Evolutionary conservation across 768 basidiomycete species (phyloP), one percentile per base, ranked within the genome.

Genomic region (Mycena galopus): DNA sequence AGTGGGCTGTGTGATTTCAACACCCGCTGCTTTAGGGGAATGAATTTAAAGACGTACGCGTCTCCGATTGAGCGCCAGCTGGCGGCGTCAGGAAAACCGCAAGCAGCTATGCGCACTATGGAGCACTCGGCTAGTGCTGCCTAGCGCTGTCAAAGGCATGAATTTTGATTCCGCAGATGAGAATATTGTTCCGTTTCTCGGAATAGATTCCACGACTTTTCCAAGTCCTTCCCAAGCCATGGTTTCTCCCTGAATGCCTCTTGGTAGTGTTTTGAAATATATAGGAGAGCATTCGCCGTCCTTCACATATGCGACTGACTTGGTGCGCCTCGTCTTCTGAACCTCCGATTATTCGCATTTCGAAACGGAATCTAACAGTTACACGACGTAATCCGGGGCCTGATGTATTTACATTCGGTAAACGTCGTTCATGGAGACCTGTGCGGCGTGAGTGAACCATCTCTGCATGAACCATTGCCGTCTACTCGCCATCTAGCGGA

Each of bases 181-280:
- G 17, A 50, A 50, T 12, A 50, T 50, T 16, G n/a, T 50, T n/a
- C 21, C 21, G 47, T 50, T 50, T 23, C 8, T 50, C 8, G 47
- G 47, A 3, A 16, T 50, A 10, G 47, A 50, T 23, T 50, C 21
- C 23, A 50, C n/a, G n/a, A 50, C 47, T 8, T 50, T 50, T 23
- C 42, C 42, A 17, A 42, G 25, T 42, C 65, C 65, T 23, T 4
- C 16, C 14, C 35, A 32, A 16, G 65, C 65, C 4, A 56, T 66
- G 65, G 65, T 66, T 8, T 66, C 65, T 4, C 65, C 55, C 4
- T 66, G 65, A 55, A 66, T 66, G 53, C 25, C 51, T 10, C 65
- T 35, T 3, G 47, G 47, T 1, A 50, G 51, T 21, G 51, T 53
- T 27, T 27, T 53, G 12, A 29, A 53, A 4, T 29, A 53, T 29